Conservation (phyloP, 495 filamentous ascomycete species). For the Hypoxylon cercidicola region DNA sequence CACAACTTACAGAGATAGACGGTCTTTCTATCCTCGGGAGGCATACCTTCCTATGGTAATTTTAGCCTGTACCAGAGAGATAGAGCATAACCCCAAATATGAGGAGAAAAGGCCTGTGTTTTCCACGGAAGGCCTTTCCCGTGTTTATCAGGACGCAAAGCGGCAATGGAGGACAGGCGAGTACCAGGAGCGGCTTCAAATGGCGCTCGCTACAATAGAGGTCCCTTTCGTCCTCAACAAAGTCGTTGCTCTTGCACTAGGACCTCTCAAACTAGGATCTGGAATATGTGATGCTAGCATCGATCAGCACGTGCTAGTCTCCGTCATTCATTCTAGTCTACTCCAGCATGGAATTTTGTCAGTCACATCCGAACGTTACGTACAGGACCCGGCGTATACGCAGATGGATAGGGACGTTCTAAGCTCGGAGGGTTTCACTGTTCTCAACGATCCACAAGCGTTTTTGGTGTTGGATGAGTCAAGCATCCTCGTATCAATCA, state of each 20-base stretch:
- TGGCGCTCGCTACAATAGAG: slow-evolving; percentile 8
- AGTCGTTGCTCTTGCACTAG: slow-evolving; percentile 39
- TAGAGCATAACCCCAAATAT: not conserved
- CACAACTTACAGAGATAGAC: slow-evolving; percentile 6
- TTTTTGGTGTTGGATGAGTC: slow-evolving; percentile 44
- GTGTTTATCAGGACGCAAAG: slow-evolving; percentile 8
- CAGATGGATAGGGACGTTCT: slow-evolving; percentile 20
- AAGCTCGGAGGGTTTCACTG: slow-evolving; percentile 16
- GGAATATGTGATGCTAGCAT: not conserved
- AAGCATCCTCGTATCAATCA: slow-evolving; percentile 42
- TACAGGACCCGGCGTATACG: slow-evolving; percentile 22
- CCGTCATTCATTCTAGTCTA: slow-evolving; percentile 19
- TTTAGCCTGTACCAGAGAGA: not conserved
- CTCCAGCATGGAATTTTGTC: slow-evolving; percentile 13
- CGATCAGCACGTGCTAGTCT: slow-evolving; percentile 24
- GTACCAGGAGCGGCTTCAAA: slow-evolving; percentile 21
- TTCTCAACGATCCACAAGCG: slow-evolving; percentile 45
- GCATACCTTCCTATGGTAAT: slow-evolving; percentile 23
- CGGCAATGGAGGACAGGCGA: slow-evolving; percentile 21
- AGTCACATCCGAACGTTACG: slow-evolving; percentile 7
- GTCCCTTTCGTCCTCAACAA: slow-evolving; percentile 29
- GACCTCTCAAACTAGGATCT: slow-evolving; percentile 8
- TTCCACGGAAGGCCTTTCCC: slow-evolving; percentile 11
- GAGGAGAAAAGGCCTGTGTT: not conserved
- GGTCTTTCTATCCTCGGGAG: slow-evolving; percentile 3